Evolutionary conservation across 768 basidiomycete genomes (phyloP), one percentile per base, ranked within the genome.

Genomic region (Dacryopinax primogenitus): DNA sequence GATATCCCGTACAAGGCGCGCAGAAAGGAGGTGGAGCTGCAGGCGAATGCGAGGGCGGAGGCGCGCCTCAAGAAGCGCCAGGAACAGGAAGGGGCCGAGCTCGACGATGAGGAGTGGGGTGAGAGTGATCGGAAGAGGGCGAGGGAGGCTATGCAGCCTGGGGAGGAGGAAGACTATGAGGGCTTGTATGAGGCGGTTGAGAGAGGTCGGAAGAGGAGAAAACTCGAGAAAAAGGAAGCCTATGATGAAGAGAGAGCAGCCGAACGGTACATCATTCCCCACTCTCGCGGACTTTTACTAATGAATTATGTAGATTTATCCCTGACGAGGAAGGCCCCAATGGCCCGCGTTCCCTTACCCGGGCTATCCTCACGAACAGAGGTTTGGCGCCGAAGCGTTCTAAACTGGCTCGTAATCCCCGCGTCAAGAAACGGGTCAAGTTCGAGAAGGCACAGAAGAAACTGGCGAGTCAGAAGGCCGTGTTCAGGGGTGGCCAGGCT

Each of bases 101-200:
- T 90, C 69, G 83, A 87, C 66, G 84, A 81, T 67, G 77, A 75
- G 66, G 83, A 80, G 67, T 80, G 80, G 77, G 70, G 71, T 69
- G 71, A 66, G 26, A 69, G 71, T 32, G 66, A 47, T 66, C 68
- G 66, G 70, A 74, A 71, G 72, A 65, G 72, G 63, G 72, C 72
- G 72, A 72, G 35, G 77, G 73, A 62, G 81, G 76, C 62, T 79
- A 79, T 58, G 75, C n/a, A 62, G 62, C 73, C 66, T 73, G 70
- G 36, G 77, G 76, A 67, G 78, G 77, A 18, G 74, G 79, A 78
- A 12, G 84, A 77, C 62, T 81, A 78, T 1, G 83, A 88, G 61
- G 93, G 86, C 12, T 97, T 98, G 75, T 96, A 98, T 70, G 88
- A 94, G 67, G 83, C 96, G 44, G 86, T 98, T 69, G 86, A 92